These are phyloP conservation scores for Kodamaea sp. DNA, from an alignment of 1,139 yeast species.

Conservation along the genomic window DNA sequence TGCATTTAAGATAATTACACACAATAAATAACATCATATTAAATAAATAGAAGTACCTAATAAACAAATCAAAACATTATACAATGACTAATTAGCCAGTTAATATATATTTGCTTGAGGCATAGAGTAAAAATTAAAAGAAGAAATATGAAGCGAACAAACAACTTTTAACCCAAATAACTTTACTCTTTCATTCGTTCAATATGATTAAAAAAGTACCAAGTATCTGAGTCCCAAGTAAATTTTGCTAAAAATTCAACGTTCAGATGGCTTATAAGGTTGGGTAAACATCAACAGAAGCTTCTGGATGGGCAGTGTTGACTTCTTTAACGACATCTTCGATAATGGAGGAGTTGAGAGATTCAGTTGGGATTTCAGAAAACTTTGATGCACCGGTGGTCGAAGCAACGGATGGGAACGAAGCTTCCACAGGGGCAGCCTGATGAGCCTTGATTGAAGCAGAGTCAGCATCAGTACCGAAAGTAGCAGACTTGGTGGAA, in stretches of 20 bases:
- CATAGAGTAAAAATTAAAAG: not conserved
- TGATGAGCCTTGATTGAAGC: slow-evolving; percentile 9
- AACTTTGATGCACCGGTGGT: slow-evolving; percentile 40
- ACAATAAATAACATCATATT: slow-evolving; percentile 7
- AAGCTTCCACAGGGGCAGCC: not conserved
- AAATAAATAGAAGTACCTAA: slow-evolving; percentile 4
- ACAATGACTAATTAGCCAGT: too few relatives aligned
- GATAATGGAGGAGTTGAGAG: slow-evolving; percentile 14
- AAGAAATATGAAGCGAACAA: not conserved
- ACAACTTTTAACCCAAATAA: not conserved
- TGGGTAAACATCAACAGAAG: slow-evolving; percentile 5
- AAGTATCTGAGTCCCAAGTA: too few relatives aligned
- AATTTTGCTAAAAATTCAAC: too few relatives aligned
- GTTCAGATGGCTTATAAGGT: not conserved
- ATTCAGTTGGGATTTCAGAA: slow-evolving; percentile 44
- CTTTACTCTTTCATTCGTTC: not conserved
- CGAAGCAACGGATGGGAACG: slow-evolving; percentile 17
- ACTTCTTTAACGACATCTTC: slow-evolving; percentile 14
- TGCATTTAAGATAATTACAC: slow-evolving; percentile 19
- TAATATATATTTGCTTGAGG: too few relatives aligned
- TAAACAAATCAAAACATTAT: not conserved
- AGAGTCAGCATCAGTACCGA: slow-evolving; percentile 24
- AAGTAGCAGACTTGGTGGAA: slow-evolving; percentile 32
- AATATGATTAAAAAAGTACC: not conserved
- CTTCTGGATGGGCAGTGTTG: slow-evolving; percentile 9